A percentile compares a stretch with the other conserved stretches of the same genome.
phyloP scores from a whole-genome alignment of 2,329 filamentous ascomycete genomes.

The Daldinia sp. region DNA sequence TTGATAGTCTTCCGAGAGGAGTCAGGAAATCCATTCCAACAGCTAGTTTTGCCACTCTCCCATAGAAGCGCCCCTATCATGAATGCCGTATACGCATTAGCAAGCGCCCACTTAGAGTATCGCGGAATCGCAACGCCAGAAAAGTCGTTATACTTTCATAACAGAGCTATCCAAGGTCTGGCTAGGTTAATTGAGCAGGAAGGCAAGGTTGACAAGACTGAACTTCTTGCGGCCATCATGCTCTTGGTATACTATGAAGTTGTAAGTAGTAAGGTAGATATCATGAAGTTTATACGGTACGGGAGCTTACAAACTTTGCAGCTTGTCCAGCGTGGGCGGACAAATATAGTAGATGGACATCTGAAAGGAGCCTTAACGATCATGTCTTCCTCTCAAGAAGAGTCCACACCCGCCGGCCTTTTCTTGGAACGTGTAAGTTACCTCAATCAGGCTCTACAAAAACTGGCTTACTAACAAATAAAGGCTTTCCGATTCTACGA shows the following conservation, averaged over 20 bases:
- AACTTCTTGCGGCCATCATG: slow-evolving; percentile 68
- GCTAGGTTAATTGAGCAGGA: slow-evolving; percentile 64
- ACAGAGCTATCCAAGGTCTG: slow-evolving; percentile 65
- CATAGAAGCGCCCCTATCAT: slow-evolving; percentile 68
- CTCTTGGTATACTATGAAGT: slow-evolving; percentile 71
- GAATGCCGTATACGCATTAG: slow-evolving; percentile 84
- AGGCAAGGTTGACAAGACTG: slow-evolving; percentile 59
- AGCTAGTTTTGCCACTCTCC: slow-evolving; percentile 68
- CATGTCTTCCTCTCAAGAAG: slow-evolving; percentile 58
- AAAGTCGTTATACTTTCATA: slow-evolving; percentile 67
- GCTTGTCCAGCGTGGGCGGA: slow-evolving; percentile 67
- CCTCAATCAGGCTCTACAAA: background rate
- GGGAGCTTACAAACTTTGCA: slow-evolving; percentile 45
- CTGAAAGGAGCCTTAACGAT: slow-evolving; percentile 69
- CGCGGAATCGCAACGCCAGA: slow-evolving; percentile 61
- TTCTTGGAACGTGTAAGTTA: slow-evolving; percentile 65
- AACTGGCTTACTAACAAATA: slow-evolving; percentile 38
- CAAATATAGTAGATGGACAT: slow-evolving; percentile 68
- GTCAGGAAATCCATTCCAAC: slow-evolving; percentile 68
- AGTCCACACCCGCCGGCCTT: slow-evolving; percentile 59
- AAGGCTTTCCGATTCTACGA: slow-evolving; percentile 73
- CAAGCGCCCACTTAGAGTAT: slow-evolving; percentile 83
- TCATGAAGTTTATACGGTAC: background rate
- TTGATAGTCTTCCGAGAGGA: slow-evolving; percentile 72
- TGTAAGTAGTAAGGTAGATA: slow-evolving; percentile 51